Conservation (phyloP, 352 stramenopile species). For the Pythium apleroticum region DNA sequence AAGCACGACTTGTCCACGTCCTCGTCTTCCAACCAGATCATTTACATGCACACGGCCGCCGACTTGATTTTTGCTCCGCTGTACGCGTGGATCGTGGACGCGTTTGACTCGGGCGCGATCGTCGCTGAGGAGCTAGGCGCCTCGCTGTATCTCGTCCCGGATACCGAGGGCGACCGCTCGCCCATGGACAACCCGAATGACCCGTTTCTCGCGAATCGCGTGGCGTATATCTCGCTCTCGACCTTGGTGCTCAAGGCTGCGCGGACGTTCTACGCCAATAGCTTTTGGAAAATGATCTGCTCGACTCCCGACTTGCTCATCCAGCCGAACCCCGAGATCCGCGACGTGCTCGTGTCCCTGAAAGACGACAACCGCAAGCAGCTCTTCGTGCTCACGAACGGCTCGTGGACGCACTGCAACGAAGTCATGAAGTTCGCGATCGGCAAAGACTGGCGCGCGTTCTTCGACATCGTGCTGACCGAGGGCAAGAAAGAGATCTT, state of each 20-base stretch:
- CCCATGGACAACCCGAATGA: conserved; percentile 41
- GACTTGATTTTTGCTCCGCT: conserved; percentile 54
- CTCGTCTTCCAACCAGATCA: conserved; percentile 31
- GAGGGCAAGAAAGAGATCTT: conserved; percentile 56
- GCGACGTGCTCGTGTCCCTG: conserved; percentile 36
- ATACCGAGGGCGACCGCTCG: conserved; percentile 31
- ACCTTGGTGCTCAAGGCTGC: conserved; percentile 41
- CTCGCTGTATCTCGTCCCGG: conserved; percentile 41
- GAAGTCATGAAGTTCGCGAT: conserved; percentile 52
- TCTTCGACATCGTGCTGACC: conserved; percentile 52
- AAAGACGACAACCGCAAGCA: conserved; percentile 31
- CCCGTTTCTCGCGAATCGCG: conserved; percentile 42
- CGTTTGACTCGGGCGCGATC: conserved; percentile 50
- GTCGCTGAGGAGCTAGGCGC: conserved; percentile 39
- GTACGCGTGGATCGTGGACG: conserved; percentile 55
- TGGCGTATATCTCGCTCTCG: conserved; percentile 45
- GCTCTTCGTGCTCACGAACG: conserved; percentile 55
- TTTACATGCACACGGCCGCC: conserved; percentile 46
- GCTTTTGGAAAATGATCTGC: conserved; percentile 49
- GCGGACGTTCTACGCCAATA: conserved; percentile 44
- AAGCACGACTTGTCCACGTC: conserved; percentile 24
- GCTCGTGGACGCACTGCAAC: conserved; percentile 55
- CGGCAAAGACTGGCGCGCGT: conserved; percentile 43
- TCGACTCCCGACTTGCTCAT: conserved; percentile 42
- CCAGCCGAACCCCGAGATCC: conserved; percentile 45